Base-by-base conservation (phyloP, 208 protist genomes). In the Leishmania martiniquensis region DNA sequence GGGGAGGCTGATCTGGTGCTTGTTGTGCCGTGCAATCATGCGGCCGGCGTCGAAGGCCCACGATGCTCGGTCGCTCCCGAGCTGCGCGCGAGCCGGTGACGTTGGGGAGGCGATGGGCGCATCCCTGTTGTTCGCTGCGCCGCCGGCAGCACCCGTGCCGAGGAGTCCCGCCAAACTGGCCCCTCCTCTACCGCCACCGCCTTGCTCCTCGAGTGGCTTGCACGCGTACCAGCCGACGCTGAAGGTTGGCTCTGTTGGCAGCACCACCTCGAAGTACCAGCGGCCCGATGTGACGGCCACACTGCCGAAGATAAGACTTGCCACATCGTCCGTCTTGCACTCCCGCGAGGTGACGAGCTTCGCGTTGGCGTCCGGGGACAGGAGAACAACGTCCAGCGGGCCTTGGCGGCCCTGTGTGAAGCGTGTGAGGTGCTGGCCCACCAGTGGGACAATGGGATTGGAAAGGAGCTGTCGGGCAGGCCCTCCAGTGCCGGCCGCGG, bases 181-280 rank as follows among this genome's bases (percentile, higher is more conserved):
- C 25, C 70, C 49, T 47, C 70, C 63, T 34, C 66, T 60, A 9
- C 51, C 37, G 13, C 62, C 76, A 57, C 63, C 55, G 29, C 75
- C 77, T 25, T 83, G 73, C 44, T 80, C 80, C 51, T 84, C 80
- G 51, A 84, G 44, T 6, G 74, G 12, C 80, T 85, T 75, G 74
- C 75, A 72, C 22, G 80, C 80, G 39, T 76, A 80, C 91, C 91
- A 96, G 29, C 91, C 93, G 29, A 94, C 76, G 67, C 84, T 88
- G 32, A 95, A 78, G 34, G 45, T 74, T 17, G 83, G 69, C 54
- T 83, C 83, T 2, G 74, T 80, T 13, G 81, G 84, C 52, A 96
- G 47, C 3, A 87, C 75, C 37, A 96, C 87, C 78, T 98, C 95
- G 75, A 93, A 98, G 86, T 98, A 98, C 95, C 95, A 98, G 51